Percentiles rank a stretch among this genome's conserved stretches.
Conservation (phyloP, 78 protist genomes). For the Polysphondylium violaceum region DNA sequence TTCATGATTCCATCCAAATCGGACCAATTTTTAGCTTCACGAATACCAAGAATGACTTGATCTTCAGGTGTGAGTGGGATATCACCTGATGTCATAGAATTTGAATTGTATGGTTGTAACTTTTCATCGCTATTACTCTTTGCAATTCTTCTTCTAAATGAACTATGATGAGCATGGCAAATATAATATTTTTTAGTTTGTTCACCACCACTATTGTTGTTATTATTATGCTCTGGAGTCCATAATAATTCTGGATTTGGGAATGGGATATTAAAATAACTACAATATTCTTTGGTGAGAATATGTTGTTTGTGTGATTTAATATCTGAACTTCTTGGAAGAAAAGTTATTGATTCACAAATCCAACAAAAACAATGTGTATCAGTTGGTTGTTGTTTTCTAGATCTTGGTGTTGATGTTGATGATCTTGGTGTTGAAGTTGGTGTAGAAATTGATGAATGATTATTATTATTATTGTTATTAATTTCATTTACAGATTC, state of each 20-base stretch:
- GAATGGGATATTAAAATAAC: conserved; percentile 16
- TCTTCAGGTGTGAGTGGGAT: conserved; percentile 2
- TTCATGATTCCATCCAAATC: conserved; percentile 2
- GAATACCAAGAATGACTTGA: not conserved
- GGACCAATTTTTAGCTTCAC: conserved; percentile 6
- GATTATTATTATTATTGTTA: not conserved
- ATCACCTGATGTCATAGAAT: not conserved
- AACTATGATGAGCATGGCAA: conserved; percentile 28
- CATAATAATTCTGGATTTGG: too few species aligned
- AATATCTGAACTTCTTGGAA: conserved; percentile 30
- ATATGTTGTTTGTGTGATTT: conserved; percentile 11
- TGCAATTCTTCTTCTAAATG: conserved; percentile 2
- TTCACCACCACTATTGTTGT: not conserved
- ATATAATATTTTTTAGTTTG: conserved; percentile 1
- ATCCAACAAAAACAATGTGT: conserved; percentile 1
- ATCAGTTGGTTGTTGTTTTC: not conserved
- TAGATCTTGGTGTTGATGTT: conserved; percentile 6
- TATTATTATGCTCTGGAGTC: too few species aligned
- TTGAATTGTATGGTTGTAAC: not conserved
- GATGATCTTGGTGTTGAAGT: not conserved
- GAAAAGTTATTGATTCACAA: conserved; percentile 26
- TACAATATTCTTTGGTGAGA: conserved; percentile 18
- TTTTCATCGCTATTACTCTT: not conserved
- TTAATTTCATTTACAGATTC: too few species aligned
- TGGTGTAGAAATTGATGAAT: not conserved